Evolutionary conservation across 1,284 basidiomycete species (phyloP), one percentile per base, ranked within the genome.

Genomic region (Ganoderma leucocontextum): DNA sequence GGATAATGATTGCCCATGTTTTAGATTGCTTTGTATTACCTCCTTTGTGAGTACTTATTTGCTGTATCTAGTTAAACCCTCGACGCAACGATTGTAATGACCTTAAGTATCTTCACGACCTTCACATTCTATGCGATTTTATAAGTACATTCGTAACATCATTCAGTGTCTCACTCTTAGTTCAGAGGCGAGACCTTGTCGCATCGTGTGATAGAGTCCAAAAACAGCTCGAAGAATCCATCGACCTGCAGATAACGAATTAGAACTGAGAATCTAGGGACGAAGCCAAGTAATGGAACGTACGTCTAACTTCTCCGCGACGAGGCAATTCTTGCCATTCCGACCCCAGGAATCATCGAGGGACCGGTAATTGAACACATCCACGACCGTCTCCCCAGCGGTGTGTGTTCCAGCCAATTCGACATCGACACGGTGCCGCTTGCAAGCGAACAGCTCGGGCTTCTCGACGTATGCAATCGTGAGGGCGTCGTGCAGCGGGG

Each of bases 401-500:
- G 90, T 88, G 72, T 90, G 87, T 35, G 80, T 79, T 2, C 91
- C 91, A 10, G 80, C 83, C 12, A 92, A 83, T 73, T 95, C 94
- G 19, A 94, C 85, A 72, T 96, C 94, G 0, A 95, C 93, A 59
- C 90, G 84, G 76, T 89, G 87, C 33, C 94, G 83, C 64, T 78
- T 85, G 47, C 81, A 80, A 22, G 78, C 77, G 78, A 95, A 95
- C 2, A 94, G 74, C 6, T 88, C 83, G 0, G 92, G 92, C 22
- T 80, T 78, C 0, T 88, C 85, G 42, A 95, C 82, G 69, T 92
- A 95, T 13, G 89, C 91, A 63, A 95, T 82, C 0, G 93, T 92
- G 39, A 95, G 83, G 0, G 93, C 89, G 74, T 96, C 95, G 72
- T 96, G 94, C 2, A 95, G 82, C 1, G 94, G 94, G 8, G 95